phyloP scores from a whole-genome alignment of 495 filamentous ascomycete species.

The Parachaetomium inaequale region DNA sequence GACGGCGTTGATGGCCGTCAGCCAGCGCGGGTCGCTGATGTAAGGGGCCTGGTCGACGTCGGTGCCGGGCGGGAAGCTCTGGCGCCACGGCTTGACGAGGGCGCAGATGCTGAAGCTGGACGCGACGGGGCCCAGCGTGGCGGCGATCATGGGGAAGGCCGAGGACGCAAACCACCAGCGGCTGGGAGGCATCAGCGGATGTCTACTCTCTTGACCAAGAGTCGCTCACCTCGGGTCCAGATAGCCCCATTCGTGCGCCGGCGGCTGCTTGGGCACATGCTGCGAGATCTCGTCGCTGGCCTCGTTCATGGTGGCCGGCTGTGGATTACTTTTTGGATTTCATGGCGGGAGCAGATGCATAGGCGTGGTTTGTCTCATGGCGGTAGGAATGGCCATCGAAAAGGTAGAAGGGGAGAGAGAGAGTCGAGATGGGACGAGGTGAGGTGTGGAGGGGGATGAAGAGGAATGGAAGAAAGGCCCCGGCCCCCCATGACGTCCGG shows the following conservation, averaged over 20 bases:
- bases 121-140: constrained; percentile 81
- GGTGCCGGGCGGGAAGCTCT: constrained; percentile 52
- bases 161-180: constrained; percentile 88
- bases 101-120: constrained; percentile 75
- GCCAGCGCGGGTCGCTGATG: constrained; percentile 68
- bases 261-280: constrained; percentile 22
- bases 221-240: constrained; percentile 55
- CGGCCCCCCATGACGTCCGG: neutral
- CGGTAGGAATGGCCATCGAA: too few relatives aligned
- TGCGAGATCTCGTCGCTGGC: constrained; percentile 30
- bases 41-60: constrained; percentile 46
- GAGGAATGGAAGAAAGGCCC: neutral
- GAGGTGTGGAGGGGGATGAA: too few relatives aligned
- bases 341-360: neutral
- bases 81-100: constrained; percentile 69
- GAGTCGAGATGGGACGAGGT: neutral
- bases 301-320: constrained; percentile 35
- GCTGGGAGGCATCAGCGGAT: constrained; percentile 27
- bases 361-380: neutral
- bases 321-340: neutral
- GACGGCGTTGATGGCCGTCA: constrained; percentile 67
- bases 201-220: neutral
- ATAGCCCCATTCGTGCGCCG: constrained; percentile 39
- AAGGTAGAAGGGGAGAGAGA: neutral
- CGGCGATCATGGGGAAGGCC: constrained; percentile 75